Base-by-base conservation (phyloP, 495 filamentous ascomycete genomes). In the Lophiostoma macrostomum region DNA sequence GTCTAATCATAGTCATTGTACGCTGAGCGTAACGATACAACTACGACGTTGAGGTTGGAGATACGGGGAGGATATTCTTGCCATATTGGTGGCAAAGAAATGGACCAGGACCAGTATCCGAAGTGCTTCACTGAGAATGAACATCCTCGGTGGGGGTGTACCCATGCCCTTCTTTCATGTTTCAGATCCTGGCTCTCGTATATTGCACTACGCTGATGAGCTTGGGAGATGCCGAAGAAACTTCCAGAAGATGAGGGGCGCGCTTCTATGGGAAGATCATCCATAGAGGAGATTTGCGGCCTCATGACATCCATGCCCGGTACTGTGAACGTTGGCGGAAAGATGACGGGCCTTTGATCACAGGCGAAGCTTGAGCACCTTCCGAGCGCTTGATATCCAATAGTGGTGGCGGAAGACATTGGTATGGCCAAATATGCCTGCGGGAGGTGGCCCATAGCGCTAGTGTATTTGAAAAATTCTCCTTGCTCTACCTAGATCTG, bases 241-340 rank as follows among this genome's bases (percentile, higher is more conserved):
- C 14, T 50, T 57, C 54, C 38, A 57, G 45, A 57, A 57, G 20
- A n/a, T 22, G 5, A n/a, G 8, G 16, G 5, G 20, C 23, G 45
- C n/a, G 13, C 45, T 37, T 20, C 30, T 27, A 10, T 18, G 10
- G 46, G 37, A 37, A 51, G 54, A 30, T 43, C 10, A 29, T 34
- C 10, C 18, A 20, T n/a, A 14, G 24, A 22, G 5, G 20, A 52
- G 10, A n/a, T 5, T 16, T 16, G n/a, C 29, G 36, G 28, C 20
- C 28, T 31, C 38, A 5, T 14, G 31, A 38, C 24, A 16, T 38
- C 39, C 44, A n/a, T n/a, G 37, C 28, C 47, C 54, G 32, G 47
- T 39, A 34, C 14, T 27, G 24, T 20, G 54, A n/a, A n/a, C n/a
- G n/a, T n/a, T n/a, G n/a, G n/a, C n/a, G n/a, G n/a, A n/a, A n/a